A percentile compares a stretch with the other conserved stretches of the same genome.
These are phyloP conservation scores for Kodamaea suecica DNA, from an alignment of 1,139 yeast species.

Conservation along the genomic window DNA sequence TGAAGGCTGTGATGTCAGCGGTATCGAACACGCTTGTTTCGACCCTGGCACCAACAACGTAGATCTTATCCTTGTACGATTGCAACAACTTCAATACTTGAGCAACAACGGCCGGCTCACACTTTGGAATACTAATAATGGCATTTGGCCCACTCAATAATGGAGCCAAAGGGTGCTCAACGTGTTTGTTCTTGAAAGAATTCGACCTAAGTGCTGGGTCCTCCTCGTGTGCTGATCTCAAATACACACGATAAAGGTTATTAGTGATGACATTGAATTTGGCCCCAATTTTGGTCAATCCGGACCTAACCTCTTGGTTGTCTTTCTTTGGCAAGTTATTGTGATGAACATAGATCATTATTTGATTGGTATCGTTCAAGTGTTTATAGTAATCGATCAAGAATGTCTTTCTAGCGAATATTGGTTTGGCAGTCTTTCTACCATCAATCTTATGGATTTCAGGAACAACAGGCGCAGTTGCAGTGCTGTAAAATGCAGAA, in stretches of 20 bases:
- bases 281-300: conserved; percentile 63
- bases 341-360: conserved; percentile 77
- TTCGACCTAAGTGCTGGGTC: conserved; percentile 77
- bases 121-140: conserved; percentile 61
- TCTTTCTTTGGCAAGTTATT: conserved; percentile 74
- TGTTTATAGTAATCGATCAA: conserved; percentile 75
- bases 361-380: conserved; percentile 62
- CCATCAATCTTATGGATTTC: conserved; percentile 1
- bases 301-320: conserved; percentile 58
- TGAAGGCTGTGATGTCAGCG: conserved; percentile 57
- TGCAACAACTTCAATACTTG: conserved; percentile 60
- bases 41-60: conserved; percentile 81
- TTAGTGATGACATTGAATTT: conserved; percentile 65
- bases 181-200: conserved; percentile 38
- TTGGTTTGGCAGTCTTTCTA: conserved; percentile 51
- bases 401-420: conserved; percentile 73
- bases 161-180: conserved; percentile 62
- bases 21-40: conserved; percentile 58
- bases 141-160: conserved; percentile 85
- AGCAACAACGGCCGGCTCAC: conserved; percentile 69
- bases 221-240: conserved; percentile 61
- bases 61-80: conserved; percentile 65
- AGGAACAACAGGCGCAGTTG: not conserved
- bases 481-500: not conserved
- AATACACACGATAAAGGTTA: conserved; percentile 67